Evolutionary conservation across 495 filamentous ascomycete genomes (phyloP).

Genomic region (Hypoxylon subgilvum): DNA sequence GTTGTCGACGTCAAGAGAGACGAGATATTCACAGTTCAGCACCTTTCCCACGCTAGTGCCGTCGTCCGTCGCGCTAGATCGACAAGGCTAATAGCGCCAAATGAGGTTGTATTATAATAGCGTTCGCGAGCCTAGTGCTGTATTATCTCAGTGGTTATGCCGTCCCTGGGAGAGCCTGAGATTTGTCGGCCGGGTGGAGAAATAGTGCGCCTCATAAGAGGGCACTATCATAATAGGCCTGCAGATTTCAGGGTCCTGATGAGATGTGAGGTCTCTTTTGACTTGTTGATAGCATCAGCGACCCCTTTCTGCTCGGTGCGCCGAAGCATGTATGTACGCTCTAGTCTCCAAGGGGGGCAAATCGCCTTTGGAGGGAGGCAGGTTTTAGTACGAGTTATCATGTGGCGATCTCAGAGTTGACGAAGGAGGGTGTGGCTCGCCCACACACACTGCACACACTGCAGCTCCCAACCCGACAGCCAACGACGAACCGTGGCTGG

Average conservation of each 20-base stretch:
- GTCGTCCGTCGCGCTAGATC: conserved; percentile 21
- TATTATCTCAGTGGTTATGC: conserved; percentile 16
- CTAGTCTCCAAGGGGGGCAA: conserved; percentile 21
- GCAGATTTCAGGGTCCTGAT: conserved; percentile 30
- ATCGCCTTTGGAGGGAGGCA: conserved; percentile 24
- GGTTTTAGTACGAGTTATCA: conserved; percentile 27
- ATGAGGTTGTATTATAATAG: conserved; percentile 24
- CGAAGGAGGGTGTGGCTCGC: conserved; percentile 26
- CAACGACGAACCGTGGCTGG: conserved; percentile 29
- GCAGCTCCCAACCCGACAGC: conserved; percentile 21
- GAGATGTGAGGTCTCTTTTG: conserved; percentile 17
- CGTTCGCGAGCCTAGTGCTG: conserved; percentile 12
- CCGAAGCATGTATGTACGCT: conserved; percentile 22
- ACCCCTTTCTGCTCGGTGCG: conserved; percentile 18
- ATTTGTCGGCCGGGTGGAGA: conserved; percentile 35
- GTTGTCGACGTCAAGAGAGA: conserved; percentile 12
- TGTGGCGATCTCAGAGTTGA: conserved; percentile 25
- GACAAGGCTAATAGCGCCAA: conserved; percentile 19
- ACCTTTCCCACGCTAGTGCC: conserved; percentile 23
- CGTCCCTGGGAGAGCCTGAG: conserved; percentile 21
- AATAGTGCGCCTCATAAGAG: conserved; percentile 12
- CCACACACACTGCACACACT: conserved; percentile 21
- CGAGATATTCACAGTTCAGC: conserved; percentile 6
- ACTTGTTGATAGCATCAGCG: conserved; percentile 12
- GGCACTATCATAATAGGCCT: conserved; percentile 17